These are phyloP conservation scores for Ophiocytium majus DNA, from an alignment of 352 stramenopile genomes.

Conservation along the genomic window DNA sequence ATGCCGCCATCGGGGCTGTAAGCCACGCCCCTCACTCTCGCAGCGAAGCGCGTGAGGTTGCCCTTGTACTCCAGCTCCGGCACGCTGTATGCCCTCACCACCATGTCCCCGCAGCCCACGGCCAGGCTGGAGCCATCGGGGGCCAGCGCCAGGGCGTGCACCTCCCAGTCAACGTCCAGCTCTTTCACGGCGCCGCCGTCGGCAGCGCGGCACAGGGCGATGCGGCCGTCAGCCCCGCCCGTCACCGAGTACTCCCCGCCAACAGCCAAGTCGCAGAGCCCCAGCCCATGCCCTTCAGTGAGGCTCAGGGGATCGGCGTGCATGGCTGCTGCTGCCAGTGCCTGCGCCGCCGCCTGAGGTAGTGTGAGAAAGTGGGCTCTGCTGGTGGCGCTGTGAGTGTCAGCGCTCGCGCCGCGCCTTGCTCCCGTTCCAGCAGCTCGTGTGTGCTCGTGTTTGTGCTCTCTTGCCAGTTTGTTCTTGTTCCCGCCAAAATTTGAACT, in stretches of 20 bases:
- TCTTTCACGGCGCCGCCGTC: neutral
- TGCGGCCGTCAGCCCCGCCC: too few relatives aligned
- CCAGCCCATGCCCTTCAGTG: too few relatives aligned
- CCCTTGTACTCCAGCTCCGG: slow-evolving; percentile 36
- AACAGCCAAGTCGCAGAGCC: neutral
- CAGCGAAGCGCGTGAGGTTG: slow-evolving; percentile 42
- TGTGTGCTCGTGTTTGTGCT: too few relatives aligned
- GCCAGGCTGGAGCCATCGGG: slow-evolving; percentile 27
- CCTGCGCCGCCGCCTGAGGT: too few relatives aligned
- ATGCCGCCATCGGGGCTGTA: slow-evolving; percentile 25
- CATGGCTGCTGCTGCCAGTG: too few relatives aligned
- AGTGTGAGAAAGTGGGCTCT: too few relatives aligned
- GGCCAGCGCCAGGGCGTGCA: slow-evolving; percentile 31
- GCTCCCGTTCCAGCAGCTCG: too few relatives aligned
- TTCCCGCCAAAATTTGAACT: too few relatives aligned
- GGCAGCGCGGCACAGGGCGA: neutral
- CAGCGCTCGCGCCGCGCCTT: too few relatives aligned
- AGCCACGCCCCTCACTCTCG: slow-evolving; percentile 35
- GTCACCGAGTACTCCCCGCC: neutral
- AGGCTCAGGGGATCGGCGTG: too few relatives aligned
- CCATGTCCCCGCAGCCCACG: slow-evolving; percentile 33
- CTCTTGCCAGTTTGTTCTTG: too few relatives aligned
- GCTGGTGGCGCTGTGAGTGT: too few relatives aligned
- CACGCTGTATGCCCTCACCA: slow-evolving; percentile 38
- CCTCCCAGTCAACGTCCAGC: neutral